Evolutionary conservation across 208 protist species (phyloP), one percentile per base, ranked within the genome.

Genomic region (Phytomonas francai): DNA sequence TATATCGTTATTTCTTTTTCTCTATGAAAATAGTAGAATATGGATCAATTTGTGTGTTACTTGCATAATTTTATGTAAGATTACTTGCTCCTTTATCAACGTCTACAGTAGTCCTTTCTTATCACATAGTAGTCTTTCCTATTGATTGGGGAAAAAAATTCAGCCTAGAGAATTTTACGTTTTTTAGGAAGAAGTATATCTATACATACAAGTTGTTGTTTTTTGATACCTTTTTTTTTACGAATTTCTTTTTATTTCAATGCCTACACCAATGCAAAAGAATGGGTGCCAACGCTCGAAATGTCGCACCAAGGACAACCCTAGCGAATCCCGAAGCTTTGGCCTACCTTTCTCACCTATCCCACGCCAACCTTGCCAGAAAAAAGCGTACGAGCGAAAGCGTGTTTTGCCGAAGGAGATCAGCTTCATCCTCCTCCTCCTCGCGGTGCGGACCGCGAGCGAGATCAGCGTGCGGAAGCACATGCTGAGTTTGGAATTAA

Each of bases 401-500:
- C 68, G 66, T 42, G 65, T 77, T 56, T 49, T 81, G 51, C 70
- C 59, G 39, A 65, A 70, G 12, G 78, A 89, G 74, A 81, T 92
- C 33, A 68, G 80, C 32, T 30, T 85, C 59, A 62, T 83, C 34
- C 76, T 92, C 69, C 66, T 89, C 22, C 58, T 84, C 34, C 74
- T 92, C 68, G 76, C 77, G 34, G 74, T 77, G 31, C 68, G 86
- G 57, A 78, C 75, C 29, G 45, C 81, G n/a, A 71, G 75, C n/a
- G 78, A 77, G 58, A 45, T 81, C 29, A 71, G 65, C 64, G 67
- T 72, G 34, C 56, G 70, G 57, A 65, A 76, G 29, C 67, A 78
- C 58, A 67, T 73, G 59, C 74, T 89, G 59, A 89, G 83, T 76
- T 88, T 81, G n/a, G 86, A 92, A 67, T 58, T 84, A 69, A 76